Evolutionary conservation across 768 basidiomycete species (phyloP).

Genomic region (Kwoniella newhampshirensis): DNA sequence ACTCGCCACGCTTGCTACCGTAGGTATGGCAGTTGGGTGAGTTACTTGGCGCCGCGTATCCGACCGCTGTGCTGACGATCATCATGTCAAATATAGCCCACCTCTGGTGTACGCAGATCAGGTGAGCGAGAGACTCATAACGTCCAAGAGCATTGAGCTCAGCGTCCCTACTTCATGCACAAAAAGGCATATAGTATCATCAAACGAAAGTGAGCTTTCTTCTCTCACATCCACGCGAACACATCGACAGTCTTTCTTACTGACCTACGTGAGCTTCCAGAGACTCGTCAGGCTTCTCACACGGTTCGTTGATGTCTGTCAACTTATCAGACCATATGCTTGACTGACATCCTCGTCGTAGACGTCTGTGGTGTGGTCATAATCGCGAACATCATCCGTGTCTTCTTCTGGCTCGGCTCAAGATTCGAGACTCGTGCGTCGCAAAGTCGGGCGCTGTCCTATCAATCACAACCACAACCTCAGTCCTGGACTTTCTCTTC

Average conservation of each 20-base stretch:
- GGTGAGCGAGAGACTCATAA: slow-evolving; percentile 17
- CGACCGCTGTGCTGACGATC: too few species aligned
- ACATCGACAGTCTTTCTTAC: not conserved
- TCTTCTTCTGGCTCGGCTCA: slow-evolving; percentile 54
- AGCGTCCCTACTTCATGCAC: not conserved
- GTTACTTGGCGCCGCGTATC: too few species aligned
- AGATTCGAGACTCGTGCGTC: slow-evolving; percentile 50
- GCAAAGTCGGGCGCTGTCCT: not conserved
- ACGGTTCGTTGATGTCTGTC: slow-evolving; percentile 32
- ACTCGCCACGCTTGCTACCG: slow-evolving; percentile 20
- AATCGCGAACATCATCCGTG: slow-evolving; percentile 51
- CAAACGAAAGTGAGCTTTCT: slow-evolving; percentile 49
- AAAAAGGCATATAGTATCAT: slow-evolving; percentile 46
- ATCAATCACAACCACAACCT: too few species aligned
- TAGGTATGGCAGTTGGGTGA: slow-evolving; percentile 41
- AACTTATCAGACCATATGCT: not conserved
- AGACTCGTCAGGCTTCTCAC: slow-evolving; percentile 53
- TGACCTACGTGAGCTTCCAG: too few species aligned
- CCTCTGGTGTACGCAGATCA: slow-evolving; percentile 52
- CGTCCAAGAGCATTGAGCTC: too few species aligned
- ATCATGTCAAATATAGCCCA: slow-evolving; percentile 44
- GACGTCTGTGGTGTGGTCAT: slow-evolving; percentile 51
- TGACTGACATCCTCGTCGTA: slow-evolving; percentile 18
- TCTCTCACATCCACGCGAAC: too few species aligned
- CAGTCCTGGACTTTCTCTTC: too few species aligned